Evolutionary conservation across 2,329 filamentous ascomycete genomes (phyloP).

Genomic region (Emmonsia crescens): DNA sequence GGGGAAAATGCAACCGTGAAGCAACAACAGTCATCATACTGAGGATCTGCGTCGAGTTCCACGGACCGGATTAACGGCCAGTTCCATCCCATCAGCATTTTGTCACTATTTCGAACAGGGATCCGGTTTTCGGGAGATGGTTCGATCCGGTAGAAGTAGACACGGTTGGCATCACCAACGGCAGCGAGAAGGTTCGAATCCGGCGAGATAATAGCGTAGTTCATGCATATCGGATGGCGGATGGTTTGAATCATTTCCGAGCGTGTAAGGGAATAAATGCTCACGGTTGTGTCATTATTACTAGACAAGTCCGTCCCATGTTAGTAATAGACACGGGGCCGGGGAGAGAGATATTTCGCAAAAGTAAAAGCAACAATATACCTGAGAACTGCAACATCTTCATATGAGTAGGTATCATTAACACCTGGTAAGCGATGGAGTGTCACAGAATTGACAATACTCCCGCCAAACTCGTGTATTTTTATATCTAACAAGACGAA

Average conservation of each 20-base stretch:
- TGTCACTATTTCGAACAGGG: slow-evolving; percentile 20
- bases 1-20: slow-evolving; percentile 42
- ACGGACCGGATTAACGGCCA: slow-evolving; percentile 32
- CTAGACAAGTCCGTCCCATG: slow-evolving; percentile 29
- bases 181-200: slow-evolving; percentile 71
- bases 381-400: slow-evolving; percentile 45
- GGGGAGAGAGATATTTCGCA: slow-evolving; percentile 35
- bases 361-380: slow-evolving; percentile 18
- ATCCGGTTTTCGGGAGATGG: slow-evolving; percentile 22
- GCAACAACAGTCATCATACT: slow-evolving; percentile 33
- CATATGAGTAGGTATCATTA: slow-evolving; percentile 37
- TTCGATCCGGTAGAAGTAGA: slow-evolving; percentile 60
- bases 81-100: slow-evolving; percentile 29
- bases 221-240: slow-evolving; percentile 73
- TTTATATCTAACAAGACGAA: slow-evolving; percentile 35
- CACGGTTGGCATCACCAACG: slow-evolving; percentile 75
- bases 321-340: slow-evolving; percentile 36
- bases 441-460: slow-evolving; percentile 57
- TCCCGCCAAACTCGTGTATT: slow-evolving; percentile 49
- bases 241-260: slow-evolving; percentile 59
- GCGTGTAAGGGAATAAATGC: slow-evolving; percentile 64
- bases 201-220: slow-evolving; percentile 87
- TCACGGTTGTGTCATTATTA: slow-evolving; percentile 89
- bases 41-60: slow-evolving; percentile 31
- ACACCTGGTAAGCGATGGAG: slow-evolving; percentile 45